Percentiles rank a stretch among this genome's conserved stretches.
phyloP scores from a whole-genome alignment of 176 grass and related monocot genomes.

The Hordeum vulgare region MorexV3_pseudomolecules_assembly NC_058524.1:446934940-446935439 shows the following conservation, averaged over 20 bases:
- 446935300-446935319: background rate
- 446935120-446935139: background rate
- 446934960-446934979: conserved; percentile 76
- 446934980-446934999: conserved; percentile 70
- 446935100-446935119: conserved; percentile 21
- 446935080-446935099: conserved; percentile 5
- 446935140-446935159: conserved; percentile 49
- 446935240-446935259: conserved; percentile 11
- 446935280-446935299: background rate
- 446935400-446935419: conserved; percentile 67
- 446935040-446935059: conserved; percentile 78
- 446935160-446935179: conserved; percentile 83
- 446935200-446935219: conserved; percentile 25
- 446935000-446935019: conserved; percentile 62
- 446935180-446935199: conserved; percentile 46
- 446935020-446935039: conserved; percentile 63
- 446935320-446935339: background rate
- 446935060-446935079: conserved; percentile 30
- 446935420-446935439: conserved; percentile 58
- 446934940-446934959: conserved; percentile 95
- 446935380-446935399: conserved; percentile 71
- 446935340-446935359: conserved; percentile 40
- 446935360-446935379: conserved; percentile 65
- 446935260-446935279: background rate
- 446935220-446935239: conserved; percentile 51